Evolutionary conservation across 1,139 yeast species (phyloP).

Genomic region (Trichomonascaceae sp.): DNA sequence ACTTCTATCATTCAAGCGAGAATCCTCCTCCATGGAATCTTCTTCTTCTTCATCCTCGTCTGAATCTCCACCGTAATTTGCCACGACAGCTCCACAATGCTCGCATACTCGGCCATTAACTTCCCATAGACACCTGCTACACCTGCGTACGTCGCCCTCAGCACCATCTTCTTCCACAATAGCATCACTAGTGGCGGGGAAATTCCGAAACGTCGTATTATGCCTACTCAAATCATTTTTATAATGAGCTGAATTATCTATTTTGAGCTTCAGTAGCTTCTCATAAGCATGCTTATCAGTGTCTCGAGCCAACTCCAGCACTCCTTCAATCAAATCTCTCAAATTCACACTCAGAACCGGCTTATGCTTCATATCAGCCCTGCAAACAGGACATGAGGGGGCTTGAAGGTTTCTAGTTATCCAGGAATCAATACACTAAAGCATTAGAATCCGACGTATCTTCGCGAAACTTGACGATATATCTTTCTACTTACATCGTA

Average conservation of each 20-base stretch:
- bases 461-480: no score
- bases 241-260: slow-evolving; percentile 15
- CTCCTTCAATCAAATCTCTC: slow-evolving; percentile 14
- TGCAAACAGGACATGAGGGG: slow-evolving; percentile 26
- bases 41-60: slow-evolving; percentile 6
- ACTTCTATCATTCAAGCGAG: slow-evolving; percentile 1
- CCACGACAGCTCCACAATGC: slow-evolving; percentile 36
- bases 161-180: slow-evolving; percentile 16
- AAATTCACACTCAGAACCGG: slow-evolving; percentile 20
- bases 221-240: slow-evolving; percentile 19
- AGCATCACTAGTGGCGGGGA: slow-evolving; percentile 14
- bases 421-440: slow-evolving; percentile 27
- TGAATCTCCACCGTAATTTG: slow-evolving; percentile 4
- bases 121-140: slow-evolving; percentile 28
- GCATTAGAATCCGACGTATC: neutral
- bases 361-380: slow-evolving; percentile 16
- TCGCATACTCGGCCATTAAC: slow-evolving; percentile 20
- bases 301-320: slow-evolving; percentile 12
- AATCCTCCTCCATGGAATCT: slow-evolving; percentile 5
- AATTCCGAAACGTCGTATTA: slow-evolving; percentile 19
- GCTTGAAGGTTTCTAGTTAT: slow-evolving; percentile 17
- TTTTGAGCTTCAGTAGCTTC: slow-evolving; percentile 11
- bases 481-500: slow-evolving; percentile 20
- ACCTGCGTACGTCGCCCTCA: slow-evolving; percentile 25
- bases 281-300: slow-evolving; percentile 10